These are phyloP conservation scores for Populus hybrid DNA, from an alignment of 441 rosid genomes.

Conservation along the genomic window DNA sequence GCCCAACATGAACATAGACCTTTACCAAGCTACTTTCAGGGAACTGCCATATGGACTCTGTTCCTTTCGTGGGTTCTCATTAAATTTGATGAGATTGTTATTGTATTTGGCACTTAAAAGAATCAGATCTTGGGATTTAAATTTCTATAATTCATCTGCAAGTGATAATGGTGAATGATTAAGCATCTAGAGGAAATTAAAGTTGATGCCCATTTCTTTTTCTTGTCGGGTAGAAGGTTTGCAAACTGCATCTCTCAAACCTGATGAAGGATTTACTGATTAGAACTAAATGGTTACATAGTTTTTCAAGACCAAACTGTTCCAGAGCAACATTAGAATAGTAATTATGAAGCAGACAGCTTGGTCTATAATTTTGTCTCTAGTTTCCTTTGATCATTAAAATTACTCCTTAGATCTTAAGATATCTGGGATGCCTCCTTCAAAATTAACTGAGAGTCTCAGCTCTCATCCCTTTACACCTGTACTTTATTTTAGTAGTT, in stretches of 20 bases:
- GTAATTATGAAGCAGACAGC: not conserved
- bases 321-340: not conserved
- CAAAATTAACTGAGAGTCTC: not conserved
- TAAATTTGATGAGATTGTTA: not conserved
- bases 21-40: not conserved
- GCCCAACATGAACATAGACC: not conserved
- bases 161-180: not conserved
- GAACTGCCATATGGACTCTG: not conserved
- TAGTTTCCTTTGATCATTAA: not conserved
- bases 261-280: not conserved
- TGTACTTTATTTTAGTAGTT: not conserved
- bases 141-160: not conserved
- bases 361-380: not conserved
- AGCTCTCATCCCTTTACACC: not conserved
- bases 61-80: not conserved
- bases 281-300: not conserved
- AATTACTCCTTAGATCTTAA: not conserved
- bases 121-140: not conserved
- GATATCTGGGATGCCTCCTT: not conserved
- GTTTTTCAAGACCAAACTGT: not conserved
- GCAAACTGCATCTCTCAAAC: not conserved
- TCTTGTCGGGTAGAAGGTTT: not conserved
- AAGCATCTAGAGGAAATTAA: not conserved
- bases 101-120: not conserved
- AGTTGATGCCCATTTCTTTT: not conserved